These are phyloP conservation scores for Pichia kudriavzevii DNA, from an alignment of 1,139 yeast species.

Conservation along the genomic window DNA sequence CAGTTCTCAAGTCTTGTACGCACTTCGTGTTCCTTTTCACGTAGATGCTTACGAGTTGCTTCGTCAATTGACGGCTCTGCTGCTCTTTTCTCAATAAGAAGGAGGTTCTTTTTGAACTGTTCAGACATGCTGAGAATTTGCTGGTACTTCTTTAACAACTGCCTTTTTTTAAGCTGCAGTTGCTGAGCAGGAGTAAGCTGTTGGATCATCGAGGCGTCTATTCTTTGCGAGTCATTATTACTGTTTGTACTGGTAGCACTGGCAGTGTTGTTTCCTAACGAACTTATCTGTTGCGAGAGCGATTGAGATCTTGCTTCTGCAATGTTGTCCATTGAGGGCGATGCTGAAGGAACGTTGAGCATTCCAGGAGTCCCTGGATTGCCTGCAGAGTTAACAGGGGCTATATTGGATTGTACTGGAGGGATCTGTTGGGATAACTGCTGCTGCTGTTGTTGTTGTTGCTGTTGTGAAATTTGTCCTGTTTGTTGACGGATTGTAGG, in stretches of 20 bases:
- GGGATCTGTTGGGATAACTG: constrained; percentile 1
- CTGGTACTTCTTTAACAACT: constrained; percentile 28
- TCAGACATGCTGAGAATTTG: constrained; percentile 29
- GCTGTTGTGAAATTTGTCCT: constrained; percentile 13
- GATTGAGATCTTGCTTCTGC: constrained; percentile 9
- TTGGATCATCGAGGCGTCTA: constrained; percentile 5
- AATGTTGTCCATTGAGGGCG: constrained; percentile 9
- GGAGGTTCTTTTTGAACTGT: constrained; percentile 38
- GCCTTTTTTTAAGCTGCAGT: constrained; percentile 21
- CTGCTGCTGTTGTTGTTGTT: constrained; percentile 7
- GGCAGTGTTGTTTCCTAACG: neutral
- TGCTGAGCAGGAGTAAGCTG: constrained; percentile 16
- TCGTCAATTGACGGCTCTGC: constrained; percentile 29
- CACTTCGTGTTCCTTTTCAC: constrained; percentile 25
- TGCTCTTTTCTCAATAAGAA: constrained; percentile 32
- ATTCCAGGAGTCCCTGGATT: neutral
- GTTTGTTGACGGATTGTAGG: constrained; percentile 15
- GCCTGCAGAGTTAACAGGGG: neutral
- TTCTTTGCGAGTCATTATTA: neutral
- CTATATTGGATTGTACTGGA: neutral
- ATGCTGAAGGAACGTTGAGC: constrained; percentile 3
- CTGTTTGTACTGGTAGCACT: neutral
- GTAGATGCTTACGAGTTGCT: constrained; percentile 25
- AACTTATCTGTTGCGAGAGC: constrained; percentile 9
- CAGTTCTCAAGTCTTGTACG: constrained; percentile 27